Evolutionary conservation across 805 yeast genomes (phyloP).

Genomic region (Metschnikowia baotianmanensis): DNA sequence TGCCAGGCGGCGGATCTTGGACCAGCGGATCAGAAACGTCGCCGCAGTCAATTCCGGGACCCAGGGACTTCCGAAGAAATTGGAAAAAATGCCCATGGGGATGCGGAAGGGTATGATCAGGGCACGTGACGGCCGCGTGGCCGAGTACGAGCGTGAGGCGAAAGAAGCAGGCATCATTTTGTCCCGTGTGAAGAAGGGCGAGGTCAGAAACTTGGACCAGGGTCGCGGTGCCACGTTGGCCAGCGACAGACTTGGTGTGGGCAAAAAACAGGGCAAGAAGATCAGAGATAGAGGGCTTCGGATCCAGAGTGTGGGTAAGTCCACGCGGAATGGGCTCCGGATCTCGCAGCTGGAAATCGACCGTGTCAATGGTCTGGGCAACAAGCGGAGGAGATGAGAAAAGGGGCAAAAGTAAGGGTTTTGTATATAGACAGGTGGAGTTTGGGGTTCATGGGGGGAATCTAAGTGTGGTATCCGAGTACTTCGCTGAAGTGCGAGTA

Average conservation of each 20-base stretch:
- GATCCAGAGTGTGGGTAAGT: conserved; percentile 71
- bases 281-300: conserved; percentile 75
- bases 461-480: too few relatives aligned
- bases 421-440: neutral
- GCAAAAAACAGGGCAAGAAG: conserved; percentile 37
- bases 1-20: conserved; percentile 62
- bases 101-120: conserved; percentile 81
- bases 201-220: conserved; percentile 52
- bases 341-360: conserved; percentile 68
- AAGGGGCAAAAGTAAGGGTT: neutral
- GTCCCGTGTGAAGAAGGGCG: conserved; percentile 66
- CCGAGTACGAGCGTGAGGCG: conserved; percentile 71
- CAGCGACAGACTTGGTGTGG: conserved; percentile 52
- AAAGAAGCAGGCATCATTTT: conserved; percentile 87
- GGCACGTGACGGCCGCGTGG: conserved; percentile 50
- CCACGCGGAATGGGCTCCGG: conserved; percentile 75
- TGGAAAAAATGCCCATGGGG: conserved; percentile 85
- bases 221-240: conserved; percentile 53
- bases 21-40: conserved; percentile 51
- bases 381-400: conserved; percentile 2
- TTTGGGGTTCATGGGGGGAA: neutral
- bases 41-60: conserved; percentile 41
- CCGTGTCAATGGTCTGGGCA: conserved; percentile 27
- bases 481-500: too few relatives aligned
- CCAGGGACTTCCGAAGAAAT: conserved; percentile 43